phyloP scores from a whole-genome alignment of 2,329 filamentous ascomycete genomes.

The Podosphaera aphanis region DNA sequence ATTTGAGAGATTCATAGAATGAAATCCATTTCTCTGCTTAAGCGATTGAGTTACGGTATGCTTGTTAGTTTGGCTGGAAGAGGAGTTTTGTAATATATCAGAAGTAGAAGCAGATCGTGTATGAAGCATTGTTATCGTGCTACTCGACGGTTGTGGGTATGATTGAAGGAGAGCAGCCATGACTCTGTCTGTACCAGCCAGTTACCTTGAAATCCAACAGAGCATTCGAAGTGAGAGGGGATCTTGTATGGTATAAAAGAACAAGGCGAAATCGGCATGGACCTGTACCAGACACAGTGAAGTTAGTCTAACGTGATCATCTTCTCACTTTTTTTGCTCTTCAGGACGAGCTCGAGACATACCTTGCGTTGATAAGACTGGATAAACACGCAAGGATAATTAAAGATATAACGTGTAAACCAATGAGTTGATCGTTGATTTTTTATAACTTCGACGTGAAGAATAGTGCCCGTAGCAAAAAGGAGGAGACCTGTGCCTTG shows the following conservation, averaged over 20 bases:
- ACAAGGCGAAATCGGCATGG: not conserved
- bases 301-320: not conserved
- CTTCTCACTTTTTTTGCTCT: not conserved
- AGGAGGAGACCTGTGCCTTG: not conserved
- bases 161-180: conserved; percentile 76
- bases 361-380: not conserved
- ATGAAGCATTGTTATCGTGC: conserved; percentile 53
- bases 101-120: conserved; percentile 42
- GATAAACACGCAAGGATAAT: not conserved
- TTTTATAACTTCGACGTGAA: not conserved
- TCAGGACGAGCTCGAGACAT: not conserved
- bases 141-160: conserved; percentile 46
- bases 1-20: conserved; percentile 24
- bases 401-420: not conserved
- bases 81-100: conserved; percentile 21
- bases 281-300: not conserved
- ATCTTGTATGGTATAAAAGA: not conserved
- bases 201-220: not conserved
- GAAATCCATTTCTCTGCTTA: conserved; percentile 26
- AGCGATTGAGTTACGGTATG: conserved; percentile 20
- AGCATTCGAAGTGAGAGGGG: not conserved
- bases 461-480: not conserved
- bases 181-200: conserved; percentile 3
- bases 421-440: not conserved
- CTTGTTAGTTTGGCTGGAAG: conserved; percentile 17